These are phyloP conservation scores for Schoenoplectus triqueter DNA, from an alignment of 202 grass and related monocot species.

Conservation along the genomic window DNA sequence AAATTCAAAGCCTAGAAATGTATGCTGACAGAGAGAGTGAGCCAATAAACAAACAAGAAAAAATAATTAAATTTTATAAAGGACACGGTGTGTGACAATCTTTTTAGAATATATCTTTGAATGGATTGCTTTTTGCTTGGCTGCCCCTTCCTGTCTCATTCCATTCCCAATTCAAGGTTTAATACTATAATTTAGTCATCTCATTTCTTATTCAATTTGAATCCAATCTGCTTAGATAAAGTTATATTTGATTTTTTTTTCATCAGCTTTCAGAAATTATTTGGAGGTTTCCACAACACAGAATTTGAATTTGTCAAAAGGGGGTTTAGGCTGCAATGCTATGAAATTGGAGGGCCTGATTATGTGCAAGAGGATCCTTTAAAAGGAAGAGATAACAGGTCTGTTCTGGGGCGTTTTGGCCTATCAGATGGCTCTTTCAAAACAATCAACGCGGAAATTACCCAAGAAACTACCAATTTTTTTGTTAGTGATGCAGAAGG, in stretches of 20 bases:
- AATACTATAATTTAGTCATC: not conserved
- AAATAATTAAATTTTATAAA: constrained; percentile 49
- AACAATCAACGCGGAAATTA: constrained; percentile 82
- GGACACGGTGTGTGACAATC: constrained; percentile 30
- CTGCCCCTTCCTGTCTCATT: constrained; percentile 47
- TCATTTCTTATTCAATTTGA: not conserved
- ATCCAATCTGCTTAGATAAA: not conserved
- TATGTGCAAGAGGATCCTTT: constrained; percentile 44
- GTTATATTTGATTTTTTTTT: not conserved
- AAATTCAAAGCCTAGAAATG: constrained; percentile 48
- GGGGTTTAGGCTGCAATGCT: constrained; percentile 57
- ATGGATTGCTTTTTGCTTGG: constrained; percentile 79
- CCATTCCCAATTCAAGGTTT: constrained; percentile 55
- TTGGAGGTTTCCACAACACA: constrained; percentile 45
- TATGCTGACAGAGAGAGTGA: constrained; percentile 38
- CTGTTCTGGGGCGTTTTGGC: constrained; percentile 48
- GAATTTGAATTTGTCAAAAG: constrained; percentile 63
- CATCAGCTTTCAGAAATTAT: constrained; percentile 61
- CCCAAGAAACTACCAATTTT: constrained; percentile 78
- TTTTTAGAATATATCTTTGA: constrained; percentile 26
- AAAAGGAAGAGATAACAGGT: constrained; percentile 61
- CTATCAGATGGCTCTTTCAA: constrained; percentile 49
- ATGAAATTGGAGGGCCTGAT: constrained; percentile 48
- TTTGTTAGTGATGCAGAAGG: constrained; percentile 88
- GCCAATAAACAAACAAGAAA: constrained; percentile 27